phyloP scores from a whole-genome alignment of 805 yeast species.

The Zygosaccharomyces bisporus region DNA sequence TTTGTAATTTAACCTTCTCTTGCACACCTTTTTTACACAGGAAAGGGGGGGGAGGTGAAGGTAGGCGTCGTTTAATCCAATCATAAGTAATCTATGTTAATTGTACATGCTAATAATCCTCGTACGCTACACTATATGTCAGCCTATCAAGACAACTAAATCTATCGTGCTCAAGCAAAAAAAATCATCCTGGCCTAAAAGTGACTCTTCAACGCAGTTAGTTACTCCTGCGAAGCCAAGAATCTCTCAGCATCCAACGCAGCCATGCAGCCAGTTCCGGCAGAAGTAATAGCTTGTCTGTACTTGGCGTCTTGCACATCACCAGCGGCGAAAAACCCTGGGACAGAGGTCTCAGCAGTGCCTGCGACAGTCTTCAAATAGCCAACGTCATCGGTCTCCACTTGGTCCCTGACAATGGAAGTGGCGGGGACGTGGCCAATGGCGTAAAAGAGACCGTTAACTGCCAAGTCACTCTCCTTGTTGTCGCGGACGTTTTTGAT shows the following conservation, averaged over 20 bases:
- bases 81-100: neutral
- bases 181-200: neutral
- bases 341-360: slow-evolving; percentile 74
- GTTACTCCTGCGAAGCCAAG: slow-evolving; percentile 54
- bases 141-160: neutral
- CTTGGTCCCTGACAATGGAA: slow-evolving; percentile 65
- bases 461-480: slow-evolving; percentile 64
- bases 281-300: slow-evolving; percentile 98
- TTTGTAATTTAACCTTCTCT: too few species aligned
- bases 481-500: slow-evolving; percentile 71
- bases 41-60: too few species aligned
- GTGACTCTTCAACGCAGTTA: neutral
- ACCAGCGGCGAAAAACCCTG: slow-evolving; percentile 97
- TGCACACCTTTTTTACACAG: too few species aligned
- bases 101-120: neutral
- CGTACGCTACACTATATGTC: neutral
- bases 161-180: neutral
- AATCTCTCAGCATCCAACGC: slow-evolving; percentile 91
- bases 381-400: slow-evolving; percentile 83
- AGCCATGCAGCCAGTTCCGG: slow-evolving; percentile 99
- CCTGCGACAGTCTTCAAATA: slow-evolving; percentile 91
- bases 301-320: slow-evolving; percentile 96
- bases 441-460: slow-evolving; percentile 94
- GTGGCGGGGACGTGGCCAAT: slow-evolving; percentile 98
- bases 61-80: too few species aligned